Evolutionary conservation across 192 early-diverging fungal species (phyloP).

Genomic region (Podila verticillata): DNA sequence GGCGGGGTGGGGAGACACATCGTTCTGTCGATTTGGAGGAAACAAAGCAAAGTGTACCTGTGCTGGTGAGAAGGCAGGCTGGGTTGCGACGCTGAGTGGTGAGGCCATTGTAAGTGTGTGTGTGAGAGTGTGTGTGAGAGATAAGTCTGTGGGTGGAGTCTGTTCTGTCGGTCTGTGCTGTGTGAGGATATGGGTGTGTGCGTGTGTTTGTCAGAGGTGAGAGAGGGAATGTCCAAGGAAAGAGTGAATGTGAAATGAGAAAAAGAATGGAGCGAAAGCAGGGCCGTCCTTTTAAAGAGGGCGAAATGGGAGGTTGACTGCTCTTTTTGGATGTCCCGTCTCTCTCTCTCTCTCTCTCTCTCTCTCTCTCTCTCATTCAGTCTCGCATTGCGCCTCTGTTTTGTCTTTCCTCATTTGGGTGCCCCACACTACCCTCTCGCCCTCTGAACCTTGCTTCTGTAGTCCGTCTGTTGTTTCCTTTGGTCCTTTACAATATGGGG

Average conservation of each 20-base stretch:
- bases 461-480: too few species aligned
- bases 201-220: background rate
- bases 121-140: background rate
- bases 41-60: conserved; percentile 14
- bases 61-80: conserved; percentile 20
- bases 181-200: background rate
- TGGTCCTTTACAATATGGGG: too few species aligned
- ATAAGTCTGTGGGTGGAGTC: background rate
- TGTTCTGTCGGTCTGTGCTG: background rate
- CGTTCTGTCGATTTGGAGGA: background rate
- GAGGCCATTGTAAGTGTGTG: background rate
- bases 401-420: too few species aligned
- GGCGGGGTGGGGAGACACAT: background rate
- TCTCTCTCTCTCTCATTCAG: too few species aligned
- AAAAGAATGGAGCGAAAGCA: background rate
- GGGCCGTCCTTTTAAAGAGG: background rate
- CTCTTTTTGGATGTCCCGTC: too few species aligned
- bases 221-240: background rate
- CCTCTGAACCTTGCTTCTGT: too few species aligned
- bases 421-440: too few species aligned
- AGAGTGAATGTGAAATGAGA: background rate
- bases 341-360: too few species aligned
- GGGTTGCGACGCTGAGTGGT: conserved; percentile 27
- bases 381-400: too few species aligned
- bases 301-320: too few species aligned